Evolutionary conservation across 345 rosid genomes (phyloP), one percentile per base, ranked within the genome.

Genomic region (Brassica rapa): DNA sequence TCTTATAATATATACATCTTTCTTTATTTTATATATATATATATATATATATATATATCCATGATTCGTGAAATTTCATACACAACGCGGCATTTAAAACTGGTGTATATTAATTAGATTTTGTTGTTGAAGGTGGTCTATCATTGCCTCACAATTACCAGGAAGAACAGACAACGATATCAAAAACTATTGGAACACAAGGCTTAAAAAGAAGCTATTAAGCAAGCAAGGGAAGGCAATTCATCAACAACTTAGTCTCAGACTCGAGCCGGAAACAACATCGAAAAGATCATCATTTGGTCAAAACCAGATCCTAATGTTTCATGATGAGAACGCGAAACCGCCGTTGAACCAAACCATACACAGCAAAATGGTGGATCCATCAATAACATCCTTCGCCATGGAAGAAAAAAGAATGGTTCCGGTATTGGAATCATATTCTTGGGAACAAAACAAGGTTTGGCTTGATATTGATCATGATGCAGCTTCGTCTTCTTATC

Each of bases 161-260:
- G 82, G 82, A 73, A 79, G 82, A 79, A 79, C 82, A 33, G 82
- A 79, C 33, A 79, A 79, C 27, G 78, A 79, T 68, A 79, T 79
- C 8, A 79, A 79, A 37, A 79, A 73, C 82, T 79, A 79, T 33
- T 79, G 82, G 82, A 79, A 79, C 66, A 73, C 78, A 9, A 73
- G 49, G 43, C 74, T 79, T 7, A 73, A 79, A 64, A 79, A 79
- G 82, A 79, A 79, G 59, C 65, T 73, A 37, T 32, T 68, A 15
- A 73, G 70, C 35, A 73, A 68, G 70, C 78, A 79, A 51, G 82
- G n/a, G 24, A 73, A 79, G 14, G 16, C 65, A 60, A 51, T 61
- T 68, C 78, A 78, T 29, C 81, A 67, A 67, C 73, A 79, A 61
- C 64, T 41, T n/a, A 43, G 67, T 66, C 27, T 59, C 56, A 72